Base-by-base conservation (phyloP, 371 early-diverging fungal genomes). In the Basidiobolus meristosporus region DNA sequence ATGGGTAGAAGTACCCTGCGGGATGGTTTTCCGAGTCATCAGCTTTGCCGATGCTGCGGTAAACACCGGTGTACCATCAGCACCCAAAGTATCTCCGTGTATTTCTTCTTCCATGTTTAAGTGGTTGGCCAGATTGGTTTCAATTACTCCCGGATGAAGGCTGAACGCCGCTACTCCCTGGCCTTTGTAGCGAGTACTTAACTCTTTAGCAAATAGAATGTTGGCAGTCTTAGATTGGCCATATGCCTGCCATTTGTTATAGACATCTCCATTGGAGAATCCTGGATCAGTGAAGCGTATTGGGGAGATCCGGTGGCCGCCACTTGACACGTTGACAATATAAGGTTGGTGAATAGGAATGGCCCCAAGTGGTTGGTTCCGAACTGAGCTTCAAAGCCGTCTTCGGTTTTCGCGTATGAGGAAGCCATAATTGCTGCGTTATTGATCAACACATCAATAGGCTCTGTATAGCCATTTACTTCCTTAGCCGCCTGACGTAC, bases 311-410 rank as follows among this genome's bases (percentile, higher is more conserved):
- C 50, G 44, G 19, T 63, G 21, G 30, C 33, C 42, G 21, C 50
- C 51, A 36, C 62, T 44, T 44, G 22, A 38, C 16, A 22, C 15
- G 21, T 20, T 11, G 12, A 31, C 10, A 42, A 38, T 38, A 6
- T 22, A 4, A 7, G 26, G 4, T 6, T n/a, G 16, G 45, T 45
- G 7, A 39, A 40, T 4, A 22, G 28, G 34, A 39, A 26, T 5
- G 14, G 79, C 10, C 77, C 89, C 21, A 88, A 53, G 42, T 86
- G 85, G 56, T 90, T 87, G 31, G 66, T 61, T 0, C 63, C 76
- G 41, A 75, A 77, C 57, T 83, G 84, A 34, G 57, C 46, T 56
- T 87, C 84, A 20, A 72, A 53, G 9, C 77, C 81, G 49, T 86
- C 82, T 26, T 53, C 52, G 4, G 82, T 73, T 15, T 60, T 44